These are phyloP conservation scores for Backusella parvicylindrica DNA, from an alignment of 192 early-diverging fungal genomes.

Conservation along the genomic window DNA sequence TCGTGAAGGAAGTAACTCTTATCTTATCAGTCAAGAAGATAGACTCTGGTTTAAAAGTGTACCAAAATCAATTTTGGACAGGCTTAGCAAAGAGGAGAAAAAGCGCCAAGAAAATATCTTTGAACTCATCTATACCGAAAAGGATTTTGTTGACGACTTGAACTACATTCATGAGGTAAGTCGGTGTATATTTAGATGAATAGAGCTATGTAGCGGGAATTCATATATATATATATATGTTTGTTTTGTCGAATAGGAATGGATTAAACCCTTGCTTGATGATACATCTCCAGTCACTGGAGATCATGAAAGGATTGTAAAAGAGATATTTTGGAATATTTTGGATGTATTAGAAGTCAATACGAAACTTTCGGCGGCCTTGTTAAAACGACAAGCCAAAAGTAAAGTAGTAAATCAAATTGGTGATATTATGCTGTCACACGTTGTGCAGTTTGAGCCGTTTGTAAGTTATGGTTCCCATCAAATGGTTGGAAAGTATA, in stretches of 20 bases:
- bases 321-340: conserved; percentile 79
- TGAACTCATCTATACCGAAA: conserved; percentile 89
- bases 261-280: conserved; percentile 62
- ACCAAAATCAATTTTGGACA: conserved; percentile 68
- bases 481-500: conserved; percentile 78
- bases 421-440: conserved; percentile 80
- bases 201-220: not conserved
- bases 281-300: conserved; percentile 58
- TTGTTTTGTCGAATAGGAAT: conserved; percentile 35
- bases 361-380: conserved; percentile 51
- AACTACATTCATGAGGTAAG: conserved; percentile 70
- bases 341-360: conserved; percentile 64
- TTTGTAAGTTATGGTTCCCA: conserved; percentile 87
- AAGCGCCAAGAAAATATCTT: conserved; percentile 93
- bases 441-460: conserved; percentile 68
- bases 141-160: conserved; percentile 89
- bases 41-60: conserved; percentile 84
- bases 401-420: conserved; percentile 71
- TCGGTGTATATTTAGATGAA: not conserved
- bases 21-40: conserved; percentile 48
- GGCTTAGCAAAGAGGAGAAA: conserved; percentile 69
- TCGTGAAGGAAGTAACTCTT: conserved; percentile 6
- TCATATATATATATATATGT: not conserved
- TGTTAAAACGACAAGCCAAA: conserved; percentile 60
- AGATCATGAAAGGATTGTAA: conserved; percentile 47